Evolutionary conservation across 768 basidiomycete genomes (phyloP).

Genomic region (Xanthoconium stramineum): DNA sequence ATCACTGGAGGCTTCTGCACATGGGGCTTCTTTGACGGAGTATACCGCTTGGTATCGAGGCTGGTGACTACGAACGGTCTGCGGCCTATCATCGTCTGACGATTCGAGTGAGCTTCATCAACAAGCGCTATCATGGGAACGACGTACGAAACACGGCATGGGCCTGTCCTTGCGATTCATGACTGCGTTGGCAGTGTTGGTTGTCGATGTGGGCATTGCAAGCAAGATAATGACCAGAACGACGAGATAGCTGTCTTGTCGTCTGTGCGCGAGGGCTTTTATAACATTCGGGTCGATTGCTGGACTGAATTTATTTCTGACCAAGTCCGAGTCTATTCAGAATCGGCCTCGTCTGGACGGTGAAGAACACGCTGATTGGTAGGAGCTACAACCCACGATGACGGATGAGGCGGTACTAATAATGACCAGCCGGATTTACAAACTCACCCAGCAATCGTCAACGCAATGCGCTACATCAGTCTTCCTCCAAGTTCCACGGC

Average conservation of each 20-base stretch:
- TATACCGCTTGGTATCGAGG: neutral
- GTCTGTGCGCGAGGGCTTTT: neutral
- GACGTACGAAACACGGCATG: neutral
- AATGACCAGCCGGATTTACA: too few species aligned
- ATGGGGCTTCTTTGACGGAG: neutral
- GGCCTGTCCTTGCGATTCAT: neutral
- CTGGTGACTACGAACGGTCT: constrained; percentile 10
- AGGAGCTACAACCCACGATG: too few species aligned
- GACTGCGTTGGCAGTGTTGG: neutral
- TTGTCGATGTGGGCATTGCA: neutral
- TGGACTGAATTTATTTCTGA: neutral
- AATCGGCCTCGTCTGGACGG: neutral
- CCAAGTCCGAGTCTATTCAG: neutral
- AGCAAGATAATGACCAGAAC: neutral
- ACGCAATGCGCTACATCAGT: too few species aligned
- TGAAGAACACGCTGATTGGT: neutral
- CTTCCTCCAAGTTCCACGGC: too few species aligned
- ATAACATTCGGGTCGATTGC: neutral
- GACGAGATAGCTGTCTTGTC: neutral
- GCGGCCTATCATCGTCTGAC: neutral
- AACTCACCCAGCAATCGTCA: too few species aligned
- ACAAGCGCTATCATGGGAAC: neutral
- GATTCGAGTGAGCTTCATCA: neutral
- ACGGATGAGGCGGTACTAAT: too few species aligned
- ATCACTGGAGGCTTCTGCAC: neutral